Percentiles rank a stretch among this genome's conserved stretches.
Evolutionary conservation across 495 filamentous ascomycete genomes (phyloP).

Genomic region (Astrothelium subdiscretum): DNA sequence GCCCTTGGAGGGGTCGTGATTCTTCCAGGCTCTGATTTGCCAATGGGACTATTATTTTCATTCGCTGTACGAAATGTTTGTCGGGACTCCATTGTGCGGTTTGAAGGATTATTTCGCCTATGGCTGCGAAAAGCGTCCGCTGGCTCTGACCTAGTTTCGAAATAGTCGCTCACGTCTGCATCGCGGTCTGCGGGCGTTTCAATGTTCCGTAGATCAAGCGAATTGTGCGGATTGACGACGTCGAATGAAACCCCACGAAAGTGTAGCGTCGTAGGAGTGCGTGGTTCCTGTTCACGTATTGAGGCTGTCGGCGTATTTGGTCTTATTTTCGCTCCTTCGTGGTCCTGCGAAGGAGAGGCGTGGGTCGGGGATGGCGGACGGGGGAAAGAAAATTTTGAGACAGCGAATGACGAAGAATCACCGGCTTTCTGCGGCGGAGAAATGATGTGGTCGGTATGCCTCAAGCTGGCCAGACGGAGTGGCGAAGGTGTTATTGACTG

Average conservation of each 20-base stretch:
- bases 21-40: neutral
- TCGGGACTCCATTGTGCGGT: neutral
- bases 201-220: conserved; percentile 17
- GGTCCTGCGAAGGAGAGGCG: neutral
- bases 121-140: neutral
- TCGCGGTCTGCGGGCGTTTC: conserved; percentile 20
- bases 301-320: neutral
- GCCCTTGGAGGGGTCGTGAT: neutral
- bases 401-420: neutral
- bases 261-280: conserved; percentile 16
- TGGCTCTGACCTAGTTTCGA: conserved; percentile 4
- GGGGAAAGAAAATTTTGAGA: neutral
- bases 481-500: neutral
- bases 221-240: conserved; percentile 24
- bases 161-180: conserved; percentile 17
- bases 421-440: neutral
- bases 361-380: neutral
- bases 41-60: neutral
- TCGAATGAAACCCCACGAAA: conserved; percentile 25
- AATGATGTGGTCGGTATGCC: neutral
- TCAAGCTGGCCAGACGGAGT: neutral
- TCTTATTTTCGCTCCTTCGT: neutral
- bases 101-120: neutral
- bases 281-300: neutral
- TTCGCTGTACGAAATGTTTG: neutral